Base-by-base conservation (phyloP, 2,329 filamentous ascomycete genomes). In the Tolypocladium ovalisporum region DNA sequence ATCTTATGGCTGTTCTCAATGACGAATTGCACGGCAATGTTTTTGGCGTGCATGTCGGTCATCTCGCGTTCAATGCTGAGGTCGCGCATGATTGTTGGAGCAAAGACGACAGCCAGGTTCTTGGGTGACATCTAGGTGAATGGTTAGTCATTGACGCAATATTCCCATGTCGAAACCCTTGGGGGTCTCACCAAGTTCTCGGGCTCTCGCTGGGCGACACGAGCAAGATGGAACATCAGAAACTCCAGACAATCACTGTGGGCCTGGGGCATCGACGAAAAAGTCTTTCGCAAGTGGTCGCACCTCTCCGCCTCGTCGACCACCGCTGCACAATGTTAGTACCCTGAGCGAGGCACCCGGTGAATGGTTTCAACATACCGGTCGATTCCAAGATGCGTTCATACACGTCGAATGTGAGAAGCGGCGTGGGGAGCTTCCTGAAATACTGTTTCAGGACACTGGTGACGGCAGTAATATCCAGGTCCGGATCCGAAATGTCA, bases 391-490 rank as follows among this genome's bases (percentile, higher is more conserved):
- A 76, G 54, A 99, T 82, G 42, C 84, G 82, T 64, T 97, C 93
- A 67, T 99, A 99, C 32, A 96, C 86, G 27, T 96, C 90, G 71
- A 88, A 97, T 0, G 93, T 96, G 65, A 99, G 84, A 36, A 99
- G 79, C 3, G 94, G 94, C 9, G 82, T 88, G 0, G 94, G 94
- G 39, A 97, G 79, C 73, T 92, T 94, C 64, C 94, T 85, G 82
- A 99, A 96, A 70, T 97, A 99, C 72, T 97, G 93, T 76, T 99
- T 99, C 66, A 99, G 75, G 24, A 93, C 89, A 68, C 90, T 96
- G 2, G 94, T 97, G 57, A 99, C 90, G 15, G 94, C 90, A 57
- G 96, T 95, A 61, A 99, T 97, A 70, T 99, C 94, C 56, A 97
- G 80, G 63, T 90, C 88, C 1, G 90, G 89, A 66, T 97, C 94